phyloP scores from a whole-genome alignment of 371 early-diverging fungal species.

The Encephalitozoon cuniculi region DNA sequence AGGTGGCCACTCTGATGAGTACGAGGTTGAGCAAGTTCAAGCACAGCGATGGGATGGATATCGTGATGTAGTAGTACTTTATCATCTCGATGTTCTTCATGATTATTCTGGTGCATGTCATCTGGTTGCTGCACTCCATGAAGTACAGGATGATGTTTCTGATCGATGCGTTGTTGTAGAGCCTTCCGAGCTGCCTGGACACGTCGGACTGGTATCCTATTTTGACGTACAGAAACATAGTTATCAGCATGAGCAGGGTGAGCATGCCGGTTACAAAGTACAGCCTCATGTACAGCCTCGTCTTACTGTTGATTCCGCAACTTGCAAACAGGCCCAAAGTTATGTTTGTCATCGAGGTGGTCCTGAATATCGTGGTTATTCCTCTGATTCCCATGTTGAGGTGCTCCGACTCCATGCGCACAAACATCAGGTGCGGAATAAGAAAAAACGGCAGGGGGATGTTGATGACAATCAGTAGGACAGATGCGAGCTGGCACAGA shows the following conservation, averaged over 20 bases:
- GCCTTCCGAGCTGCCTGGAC: neutral
- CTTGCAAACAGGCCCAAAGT: constrained; percentile 39
- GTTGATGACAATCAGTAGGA: constrained; percentile 24
- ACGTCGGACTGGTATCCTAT: neutral
- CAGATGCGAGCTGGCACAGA: constrained; percentile 4
- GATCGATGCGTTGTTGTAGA: neutral
- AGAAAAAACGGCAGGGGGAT: constrained; percentile 18
- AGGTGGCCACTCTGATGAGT: constrained; percentile 14
- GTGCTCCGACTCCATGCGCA: constrained; percentile 3
- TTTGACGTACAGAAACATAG: constrained; percentile 17
- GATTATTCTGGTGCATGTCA: neutral
- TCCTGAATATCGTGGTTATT: constrained; percentile 12
- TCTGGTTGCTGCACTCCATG: constrained; percentile 1
- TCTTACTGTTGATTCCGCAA: constrained; percentile 28
- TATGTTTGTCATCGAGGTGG: constrained; percentile 17
- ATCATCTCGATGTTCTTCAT: neutral
- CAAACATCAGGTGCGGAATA: neutral
- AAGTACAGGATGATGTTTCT: neutral
- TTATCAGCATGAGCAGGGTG: neutral
- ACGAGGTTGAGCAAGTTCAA: constrained; percentile 15
- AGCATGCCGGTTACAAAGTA: constrained; percentile 11
- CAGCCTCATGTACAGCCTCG: constrained; percentile 29
- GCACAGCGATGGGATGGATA: constrained; percentile 3
- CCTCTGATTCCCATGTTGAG: neutral
- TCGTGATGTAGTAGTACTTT: neutral